These are phyloP conservation scores for Lomentospora prolificans DNA, from an alignment of 2,329 filamentous ascomycete species.

Conservation along the genomic window DNA sequence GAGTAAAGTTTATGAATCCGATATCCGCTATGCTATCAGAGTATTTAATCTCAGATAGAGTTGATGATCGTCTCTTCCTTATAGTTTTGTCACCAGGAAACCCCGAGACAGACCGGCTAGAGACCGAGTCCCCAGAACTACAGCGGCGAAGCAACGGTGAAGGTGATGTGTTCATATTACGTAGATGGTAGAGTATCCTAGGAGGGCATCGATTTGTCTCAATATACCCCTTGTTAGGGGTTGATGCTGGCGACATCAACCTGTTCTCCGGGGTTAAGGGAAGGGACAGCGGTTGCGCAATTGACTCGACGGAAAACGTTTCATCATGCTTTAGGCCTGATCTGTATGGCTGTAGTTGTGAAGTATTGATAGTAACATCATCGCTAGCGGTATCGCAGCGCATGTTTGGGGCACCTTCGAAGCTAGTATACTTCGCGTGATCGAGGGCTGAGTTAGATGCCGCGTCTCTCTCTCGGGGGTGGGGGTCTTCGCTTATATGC, in stretches of 20 bases:
- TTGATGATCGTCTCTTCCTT: neutral
- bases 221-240: neutral
- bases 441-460: too few species aligned
- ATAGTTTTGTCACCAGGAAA: neutral
- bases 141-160: neutral
- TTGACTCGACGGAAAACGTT: neutral
- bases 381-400: too few species aligned
- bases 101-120: neutral
- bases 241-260: neutral
- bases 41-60: neutral
- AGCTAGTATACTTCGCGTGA: too few species aligned
- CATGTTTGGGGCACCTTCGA: too few species aligned
- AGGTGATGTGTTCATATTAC: neutral
- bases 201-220: too few species aligned
- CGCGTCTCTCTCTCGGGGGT: too few species aligned
- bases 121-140: neutral
- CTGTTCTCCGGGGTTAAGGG: neutral
- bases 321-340: too few species aligned
- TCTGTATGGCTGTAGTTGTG: too few species aligned
- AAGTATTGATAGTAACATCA: too few species aligned
- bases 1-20: constrained; percentile 85
- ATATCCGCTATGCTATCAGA: neutral
- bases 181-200: too few species aligned
- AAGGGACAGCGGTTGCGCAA: neutral
- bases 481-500: too few species aligned